Evolutionary conservation across 768 basidiomycete genomes (phyloP).

Genomic region (Termitomyces sp.): DNA sequence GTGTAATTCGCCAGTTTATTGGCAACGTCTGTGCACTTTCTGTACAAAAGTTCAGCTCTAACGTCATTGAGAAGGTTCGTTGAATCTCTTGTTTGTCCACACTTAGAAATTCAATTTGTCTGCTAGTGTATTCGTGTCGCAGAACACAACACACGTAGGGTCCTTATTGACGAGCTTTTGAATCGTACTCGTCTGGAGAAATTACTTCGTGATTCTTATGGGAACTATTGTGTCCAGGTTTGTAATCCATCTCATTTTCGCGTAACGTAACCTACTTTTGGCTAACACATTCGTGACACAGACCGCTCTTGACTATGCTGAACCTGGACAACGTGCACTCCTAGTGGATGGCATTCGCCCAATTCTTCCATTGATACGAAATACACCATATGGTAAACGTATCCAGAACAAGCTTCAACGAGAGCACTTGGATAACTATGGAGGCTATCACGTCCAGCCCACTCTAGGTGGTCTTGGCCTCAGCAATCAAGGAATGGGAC

Average conservation of each 20-base stretch:
- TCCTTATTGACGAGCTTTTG: conserved; percentile 91
- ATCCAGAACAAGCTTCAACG: conserved; percentile 98
- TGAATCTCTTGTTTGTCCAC: not conserved
- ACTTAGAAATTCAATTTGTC: not conserved
- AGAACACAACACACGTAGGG: conserved; percentile 90
- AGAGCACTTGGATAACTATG: conserved; percentile 74
- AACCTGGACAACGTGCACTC: conserved; percentile 85
- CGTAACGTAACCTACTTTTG: not conserved
- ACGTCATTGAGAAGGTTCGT: conserved; percentile 91
- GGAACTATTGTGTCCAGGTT: conserved; percentile 92
- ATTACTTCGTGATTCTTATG: conserved; percentile 91
- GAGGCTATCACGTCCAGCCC: conserved; percentile 57
- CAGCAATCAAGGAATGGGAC: conserved; percentile 49
- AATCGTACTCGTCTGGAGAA: conserved; percentile 95
- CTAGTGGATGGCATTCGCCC: conserved; percentile 97
- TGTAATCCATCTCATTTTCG: conserved; percentile 13
- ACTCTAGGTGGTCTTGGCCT: conserved; percentile 54
- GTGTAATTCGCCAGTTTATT: conserved; percentile 92
- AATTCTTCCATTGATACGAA: conserved; percentile 96
- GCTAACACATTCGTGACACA: conserved; percentile 26
- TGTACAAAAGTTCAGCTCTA: conserved; percentile 99
- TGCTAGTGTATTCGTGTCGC: conserved; percentile 83
- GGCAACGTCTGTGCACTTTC: conserved; percentile 98
- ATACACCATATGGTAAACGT: conserved; percentile 98
- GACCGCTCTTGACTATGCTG: conserved; percentile 97